Evolutionary conservation across 1,139 yeast genomes (phyloP), one percentile per base, ranked within the genome.

Genomic region (Yamadazyma jaroonii): DNA sequence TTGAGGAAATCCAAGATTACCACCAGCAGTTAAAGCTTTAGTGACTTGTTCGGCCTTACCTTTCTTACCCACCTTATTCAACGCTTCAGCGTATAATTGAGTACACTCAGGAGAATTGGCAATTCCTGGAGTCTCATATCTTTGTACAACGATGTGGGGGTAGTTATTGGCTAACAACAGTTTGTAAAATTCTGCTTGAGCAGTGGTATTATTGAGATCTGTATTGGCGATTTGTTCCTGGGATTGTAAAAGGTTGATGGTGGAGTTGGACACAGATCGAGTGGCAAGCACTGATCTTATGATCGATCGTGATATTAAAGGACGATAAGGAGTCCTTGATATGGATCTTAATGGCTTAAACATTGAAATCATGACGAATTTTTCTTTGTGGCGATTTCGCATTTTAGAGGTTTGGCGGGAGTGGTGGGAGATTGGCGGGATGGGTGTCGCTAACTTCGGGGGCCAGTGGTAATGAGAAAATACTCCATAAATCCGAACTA

Each of bases 121-220:
- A 37, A 92, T 87, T 7, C 96, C 96, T 0, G 94, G 84, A 5
- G 95, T 83, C 58, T 92, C 97, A 59, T 78, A 94, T 42, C 99
- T 76, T 40, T 94, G 84, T 7, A 89, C 89, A 6, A 92, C 96
- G 39, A 92, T 81, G 49, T 89, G 96, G 9, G 98, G 97, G 56
- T 89, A 90, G 61, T 85, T 84, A 36, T 90, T 76, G 39, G 77
- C 77, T 49, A 92, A 60, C 38, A 90, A 66, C 15, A 79, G 72
- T 46, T 75, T 74, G 65, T 92, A 92, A 52, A 92, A 90, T 41
- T 79, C 83, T 1, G 94, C 89, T 61, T 92, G 98, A 8, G 77
- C 72, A 4, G 54, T 64, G 1, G 97, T 74, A 57, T 86, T 84
- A 32, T 70, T 63, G 36, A 86, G 60, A 41, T 84, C 84, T 42